Evolutionary conservation across 2,329 filamentous ascomycete species (phyloP).

Genomic region (Metarhizium robertsii): DNA sequence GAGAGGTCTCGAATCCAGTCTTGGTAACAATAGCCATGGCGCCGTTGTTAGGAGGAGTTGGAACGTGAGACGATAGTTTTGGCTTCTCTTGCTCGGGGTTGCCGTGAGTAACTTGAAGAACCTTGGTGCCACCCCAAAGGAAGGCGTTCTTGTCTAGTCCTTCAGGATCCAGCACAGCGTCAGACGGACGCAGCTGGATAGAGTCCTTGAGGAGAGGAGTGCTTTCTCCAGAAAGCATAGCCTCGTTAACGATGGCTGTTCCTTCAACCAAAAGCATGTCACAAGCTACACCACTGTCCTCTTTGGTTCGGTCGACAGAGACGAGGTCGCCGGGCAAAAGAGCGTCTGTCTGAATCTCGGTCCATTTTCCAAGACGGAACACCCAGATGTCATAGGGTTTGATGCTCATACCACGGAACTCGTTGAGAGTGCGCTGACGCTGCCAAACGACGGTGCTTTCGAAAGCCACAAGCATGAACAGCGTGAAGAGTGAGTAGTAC

Average conservation of each 20-base stretch:
- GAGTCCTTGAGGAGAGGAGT: constrained; percentile 96
- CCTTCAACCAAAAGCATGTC: constrained; percentile 95
- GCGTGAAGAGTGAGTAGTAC: constrained; percentile 98
- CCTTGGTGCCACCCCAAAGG: constrained; percentile 94
- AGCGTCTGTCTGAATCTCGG: constrained; percentile 80
- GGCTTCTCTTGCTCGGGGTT: constrained; percentile 65
- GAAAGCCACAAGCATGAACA: constrained; percentile 96
- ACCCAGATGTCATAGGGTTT: constrained; percentile 96
- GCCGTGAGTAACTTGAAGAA: constrained; percentile 87
- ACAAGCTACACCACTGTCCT: constrained; percentile 92
- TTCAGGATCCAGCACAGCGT: constrained; percentile 75
- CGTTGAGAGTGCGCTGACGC: constrained; percentile 85
- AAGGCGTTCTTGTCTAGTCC: constrained; percentile 95
- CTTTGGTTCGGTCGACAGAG: constrained; percentile 87
- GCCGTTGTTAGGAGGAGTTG: constrained; percentile 81
- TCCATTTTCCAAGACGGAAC: constrained; percentile 80
- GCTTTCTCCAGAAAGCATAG: constrained; percentile 97
- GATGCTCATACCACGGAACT: constrained; percentile 99
- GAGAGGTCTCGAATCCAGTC: constrained; percentile 97
- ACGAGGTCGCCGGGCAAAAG: constrained; percentile 89
- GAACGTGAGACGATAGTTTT: constrained; percentile 66
- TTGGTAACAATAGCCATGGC: constrained; percentile 91
- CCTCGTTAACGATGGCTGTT: constrained; percentile 95
- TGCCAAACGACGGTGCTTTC: constrained; percentile 99
- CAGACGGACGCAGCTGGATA: constrained; percentile 74